phyloP scores from a whole-genome alignment of 805 yeast species.

The Lachancea dasiensis region DNA sequence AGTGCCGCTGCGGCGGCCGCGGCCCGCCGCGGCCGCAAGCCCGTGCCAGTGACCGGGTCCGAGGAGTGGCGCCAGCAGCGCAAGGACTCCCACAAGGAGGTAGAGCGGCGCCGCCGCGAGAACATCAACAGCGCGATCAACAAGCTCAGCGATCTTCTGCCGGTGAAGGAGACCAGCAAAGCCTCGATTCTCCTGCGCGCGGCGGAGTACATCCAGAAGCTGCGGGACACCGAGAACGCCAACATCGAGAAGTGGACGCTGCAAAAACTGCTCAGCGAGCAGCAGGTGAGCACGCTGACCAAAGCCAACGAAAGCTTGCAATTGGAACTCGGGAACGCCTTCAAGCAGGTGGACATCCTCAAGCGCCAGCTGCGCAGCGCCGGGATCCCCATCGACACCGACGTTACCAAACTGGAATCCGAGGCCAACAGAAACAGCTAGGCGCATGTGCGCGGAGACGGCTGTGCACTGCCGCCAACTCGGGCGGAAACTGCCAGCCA shows the following conservation, averaged over 20 bases:
- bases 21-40: conserved; percentile 26
- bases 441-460: too few species aligned
- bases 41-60: conserved; percentile 26
- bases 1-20: conserved; percentile 6
- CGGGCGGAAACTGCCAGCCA: too few species aligned
- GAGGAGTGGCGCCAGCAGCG: conserved; percentile 44
- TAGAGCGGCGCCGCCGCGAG: conserved; percentile 88
- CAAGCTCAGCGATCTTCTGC: conserved; percentile 69
- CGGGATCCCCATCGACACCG: conserved; percentile 11
- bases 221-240: conserved; percentile 84
- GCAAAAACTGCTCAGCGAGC: conserved; percentile 87
- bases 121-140: conserved; percentile 82
- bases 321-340: conserved; percentile 82
- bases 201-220: conserved; percentile 81
- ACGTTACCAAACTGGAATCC: conserved; percentile 6
- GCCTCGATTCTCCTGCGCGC: conserved; percentile 85
- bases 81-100: conserved; percentile 90
- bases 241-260: conserved; percentile 93
- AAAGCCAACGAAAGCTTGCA: conserved; percentile 84
- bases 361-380: conserved; percentile 41
- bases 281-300: conserved; percentile 78
- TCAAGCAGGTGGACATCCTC: conserved; percentile 85
- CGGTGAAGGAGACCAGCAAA: conserved; percentile 75
- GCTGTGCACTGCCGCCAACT: too few species aligned
- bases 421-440: conserved; percentile 8